Evolutionary conservation across 129 eudicot species (phyloP).

Genomic region (Scalesia atractyloides): DNA sequence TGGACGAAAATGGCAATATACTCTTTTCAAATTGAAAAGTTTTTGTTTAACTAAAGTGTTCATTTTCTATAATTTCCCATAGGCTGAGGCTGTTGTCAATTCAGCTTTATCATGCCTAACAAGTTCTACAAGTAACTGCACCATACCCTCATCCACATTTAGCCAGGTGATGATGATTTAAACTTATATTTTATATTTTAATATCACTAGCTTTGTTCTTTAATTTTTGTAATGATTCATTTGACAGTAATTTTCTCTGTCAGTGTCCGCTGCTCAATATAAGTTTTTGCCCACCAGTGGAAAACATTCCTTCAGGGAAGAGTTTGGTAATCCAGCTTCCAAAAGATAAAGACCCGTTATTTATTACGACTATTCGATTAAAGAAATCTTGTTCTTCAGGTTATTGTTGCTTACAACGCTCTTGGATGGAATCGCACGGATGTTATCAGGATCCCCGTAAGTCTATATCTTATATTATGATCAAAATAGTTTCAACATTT

Average conservation of each 20-base stretch:
- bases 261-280: slow-evolving; percentile 93
- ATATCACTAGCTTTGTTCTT: not conserved
- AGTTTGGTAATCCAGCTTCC: slow-evolving; percentile 67
- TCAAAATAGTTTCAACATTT: not conserved
- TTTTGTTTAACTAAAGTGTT: too few relatives aligned
- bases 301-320: slow-evolving; percentile 69
- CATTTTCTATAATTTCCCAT: slow-evolving; percentile 14
- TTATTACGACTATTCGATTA: not conserved
- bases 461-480: slow-evolving; percentile 29
- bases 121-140: slow-evolving; percentile 41
- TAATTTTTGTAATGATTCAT: slow-evolving; percentile 2
- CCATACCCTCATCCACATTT: slow-evolving; percentile 36
- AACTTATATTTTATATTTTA: not conserved
- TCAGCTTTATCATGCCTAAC: slow-evolving; percentile 73
- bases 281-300: slow-evolving; percentile 86
- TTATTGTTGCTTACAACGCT: slow-evolving; percentile 84
- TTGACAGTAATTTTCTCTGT: slow-evolving; percentile 3
- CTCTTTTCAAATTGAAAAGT: too few relatives aligned
- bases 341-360: not conserved
- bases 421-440: slow-evolving; percentile 92
- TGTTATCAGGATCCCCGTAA: slow-evolving; percentile 73
- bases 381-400: slow-evolving; percentile 37
- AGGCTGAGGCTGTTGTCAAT: slow-evolving; percentile 73
- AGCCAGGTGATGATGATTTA: slow-evolving; percentile 54
- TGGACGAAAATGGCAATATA: too few relatives aligned